Percentiles rank a stretch among this genome's conserved stretches.
phyloP scores from a whole-genome alignment of 495 filamentous ascomycete genomes.

The Clavariopsis aquatica region DNA sequence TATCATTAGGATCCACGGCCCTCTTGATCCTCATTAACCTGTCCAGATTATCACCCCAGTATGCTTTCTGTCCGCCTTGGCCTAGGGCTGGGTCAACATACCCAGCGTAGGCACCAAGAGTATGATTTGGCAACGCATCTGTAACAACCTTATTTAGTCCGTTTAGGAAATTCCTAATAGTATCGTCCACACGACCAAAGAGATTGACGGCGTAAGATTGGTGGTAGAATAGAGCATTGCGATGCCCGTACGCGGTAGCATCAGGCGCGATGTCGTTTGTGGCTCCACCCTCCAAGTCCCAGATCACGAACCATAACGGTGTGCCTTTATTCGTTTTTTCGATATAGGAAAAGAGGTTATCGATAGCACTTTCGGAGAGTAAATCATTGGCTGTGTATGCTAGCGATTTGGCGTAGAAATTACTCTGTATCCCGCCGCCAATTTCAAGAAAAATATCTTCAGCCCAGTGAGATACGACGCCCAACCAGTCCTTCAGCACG shows the following conservation, averaged over 20 bases:
- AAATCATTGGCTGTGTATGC: conserved; percentile 53
- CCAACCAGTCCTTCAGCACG: conserved; percentile 60
- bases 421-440: conserved; percentile 44
- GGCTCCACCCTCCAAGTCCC: conserved; percentile 51
- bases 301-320: conserved; percentile 50
- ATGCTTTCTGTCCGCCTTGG: conserved; percentile 32
- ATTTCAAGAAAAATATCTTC: conserved; percentile 47
- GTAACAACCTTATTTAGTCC: conserved; percentile 49
- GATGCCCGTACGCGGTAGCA: conserved; percentile 52
- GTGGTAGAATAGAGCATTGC: conserved; percentile 52
- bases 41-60: conserved; percentile 58
- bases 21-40: conserved; percentile 57
- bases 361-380: conserved; percentile 45
- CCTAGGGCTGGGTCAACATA: conserved; percentile 40
- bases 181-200: conserved; percentile 47
- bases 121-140: conserved; percentile 28
- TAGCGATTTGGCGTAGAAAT: conserved; percentile 54
- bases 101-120: conserved; percentile 38
- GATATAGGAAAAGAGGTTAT: conserved; percentile 49
- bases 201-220: conserved; percentile 49
- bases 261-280: conserved; percentile 46
- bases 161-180: conserved; percentile 46
- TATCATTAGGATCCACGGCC: conserved; percentile 56
- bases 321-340: conserved; percentile 51
- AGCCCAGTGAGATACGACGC: conserved; percentile 51